Evolutionary conservation across 345 rosid genomes (phyloP).

Genomic region (Brassica incana): DNA sequence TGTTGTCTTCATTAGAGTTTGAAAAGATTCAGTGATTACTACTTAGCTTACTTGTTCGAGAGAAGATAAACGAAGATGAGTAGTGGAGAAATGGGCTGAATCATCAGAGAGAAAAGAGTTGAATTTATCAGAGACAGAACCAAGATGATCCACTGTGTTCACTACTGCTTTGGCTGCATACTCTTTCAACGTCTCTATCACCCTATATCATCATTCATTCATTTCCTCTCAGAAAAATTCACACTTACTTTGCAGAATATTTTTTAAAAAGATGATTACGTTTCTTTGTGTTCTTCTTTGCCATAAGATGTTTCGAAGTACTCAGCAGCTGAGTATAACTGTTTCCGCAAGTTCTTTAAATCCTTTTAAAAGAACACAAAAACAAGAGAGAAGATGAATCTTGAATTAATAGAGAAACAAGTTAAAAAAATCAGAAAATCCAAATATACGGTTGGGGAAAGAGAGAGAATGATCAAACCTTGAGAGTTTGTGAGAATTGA

Average conservation of each 20-base stretch:
- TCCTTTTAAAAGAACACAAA: slow-evolving; percentile 47
- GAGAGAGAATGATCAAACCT: slow-evolving; percentile 45
- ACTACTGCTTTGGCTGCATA: slow-evolving; percentile 72
- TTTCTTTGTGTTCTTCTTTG: slow-evolving; percentile 60
- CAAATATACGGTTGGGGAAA: not conserved
- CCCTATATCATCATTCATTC: slow-evolving; percentile 44
- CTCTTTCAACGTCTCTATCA: slow-evolving; percentile 65
- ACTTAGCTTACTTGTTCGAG: slow-evolving; percentile 72
- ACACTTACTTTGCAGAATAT: not conserved
- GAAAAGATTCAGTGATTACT: not conserved
- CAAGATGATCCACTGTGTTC: slow-evolving; percentile 84
- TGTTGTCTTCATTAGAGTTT: not conserved
- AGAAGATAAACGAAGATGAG: slow-evolving; percentile 57
- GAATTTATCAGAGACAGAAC: slow-evolving; percentile 74
- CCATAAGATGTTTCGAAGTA: slow-evolving; percentile 68
- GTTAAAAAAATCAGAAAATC: not conserved
- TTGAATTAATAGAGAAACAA: not conserved
- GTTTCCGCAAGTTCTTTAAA: slow-evolving; percentile 68
- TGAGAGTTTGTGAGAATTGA: slow-evolving; percentile 64
- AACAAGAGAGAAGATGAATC: slow-evolving; percentile 14
- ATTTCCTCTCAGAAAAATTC: slow-evolving; percentile 4
- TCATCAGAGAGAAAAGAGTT: slow-evolving; percentile 53
- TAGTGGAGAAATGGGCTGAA: slow-evolving; percentile 47
- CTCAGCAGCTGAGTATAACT: slow-evolving; percentile 83
- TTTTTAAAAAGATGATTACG: slow-evolving; percentile 43